Base-by-base conservation (phyloP, 2,329 filamentous ascomycete species). In the Aspergillus ochraceus region DNA sequence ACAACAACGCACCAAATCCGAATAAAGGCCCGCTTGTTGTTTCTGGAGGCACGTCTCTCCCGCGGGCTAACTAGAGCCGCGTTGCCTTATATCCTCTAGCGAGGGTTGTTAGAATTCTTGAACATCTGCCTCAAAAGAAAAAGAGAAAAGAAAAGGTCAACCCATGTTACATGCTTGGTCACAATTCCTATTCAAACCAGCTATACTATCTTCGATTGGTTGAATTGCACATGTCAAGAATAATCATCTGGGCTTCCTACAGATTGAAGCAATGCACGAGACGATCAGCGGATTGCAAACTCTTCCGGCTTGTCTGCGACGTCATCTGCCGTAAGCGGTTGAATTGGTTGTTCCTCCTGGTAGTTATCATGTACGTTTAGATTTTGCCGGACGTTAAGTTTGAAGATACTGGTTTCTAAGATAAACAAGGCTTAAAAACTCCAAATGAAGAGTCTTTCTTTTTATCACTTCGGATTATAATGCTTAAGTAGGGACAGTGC, bases 21-120 rank as follows among this genome's bases (percentile, higher is more conserved):
- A 73, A 68, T 30, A 73, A 72, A 46, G 75, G 74, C 8, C 76
- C 76, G 22, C 67, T 78, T 32, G 76, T 78, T 50, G 70, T 78
- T 11, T 77, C 76, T 5, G 75, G 76, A n/a, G 74, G 71, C 10
- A 63, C 62, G 8, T 59, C 60, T 49, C 29, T 69, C 20, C 61
- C 73, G 19, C 73, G 74, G 57, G 59, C 67, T 26, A 71, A 66
- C 56, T 74, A 66, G 64, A 20, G 19, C 22, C 22, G 22, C 36
- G 20, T 29, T 12, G 45, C 52, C 32, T 36, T 14, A n/a, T 30
- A 51, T 42, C 14, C 17, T 42, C 17, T n/a, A 42, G 17, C 3
- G 36, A 6, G 6, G 17, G 17, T n/a, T 42, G 10, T 36, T 36
- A 36, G 10, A 36, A 36, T 29, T 36, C 4, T 17, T 36, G 32